These are phyloP conservation scores for Saksenaea oblongispora DNA, from an alignment of 371 early-diverging fungal genomes.

Conservation along the genomic window DNA sequence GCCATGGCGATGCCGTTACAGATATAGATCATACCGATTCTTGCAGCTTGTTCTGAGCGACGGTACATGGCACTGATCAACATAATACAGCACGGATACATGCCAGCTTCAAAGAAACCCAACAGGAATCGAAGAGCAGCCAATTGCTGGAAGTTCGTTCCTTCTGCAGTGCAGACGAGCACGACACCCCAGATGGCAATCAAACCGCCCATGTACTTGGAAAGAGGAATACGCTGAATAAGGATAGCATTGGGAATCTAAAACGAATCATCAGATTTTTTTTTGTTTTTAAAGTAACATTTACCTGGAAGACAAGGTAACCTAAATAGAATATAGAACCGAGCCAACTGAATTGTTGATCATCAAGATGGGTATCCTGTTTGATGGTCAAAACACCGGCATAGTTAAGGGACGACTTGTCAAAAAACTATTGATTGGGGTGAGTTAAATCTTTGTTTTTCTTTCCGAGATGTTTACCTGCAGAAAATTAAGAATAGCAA, in stretches of 20 bases:
- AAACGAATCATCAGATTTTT: background rate
- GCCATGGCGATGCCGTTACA: conserved; percentile 46
- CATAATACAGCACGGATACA: conserved; percentile 31
- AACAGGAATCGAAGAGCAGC: conserved; percentile 32
- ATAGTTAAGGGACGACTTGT: conserved; percentile 32
- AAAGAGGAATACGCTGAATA: conserved; percentile 28
- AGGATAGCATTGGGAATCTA: conserved; percentile 31
- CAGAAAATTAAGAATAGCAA: conserved; percentile 31
- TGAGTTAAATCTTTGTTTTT: background rate
- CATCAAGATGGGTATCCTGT: conserved; percentile 16
- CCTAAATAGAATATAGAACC: conserved; percentile 39
- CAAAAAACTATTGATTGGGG: conserved; percentile 25
- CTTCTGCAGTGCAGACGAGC: conserved; percentile 20
- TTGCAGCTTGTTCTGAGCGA: conserved; percentile 25
- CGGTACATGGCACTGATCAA: conserved; percentile 26
- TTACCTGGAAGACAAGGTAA: conserved; percentile 34
- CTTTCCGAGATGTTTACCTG: conserved; percentile 22
- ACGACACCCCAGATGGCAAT: conserved; percentile 32
- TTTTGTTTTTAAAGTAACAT: background rate
- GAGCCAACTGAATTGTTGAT: conserved; percentile 24
- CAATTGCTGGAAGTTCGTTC: conserved; percentile 26
- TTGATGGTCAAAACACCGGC: conserved; percentile 22
- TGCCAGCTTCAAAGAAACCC: conserved; percentile 34
- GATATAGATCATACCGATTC: conserved; percentile 23
- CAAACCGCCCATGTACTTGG: conserved; percentile 22